Conservation (phyloP, 1,139 yeast species). For the Arxiozyma heterogenica region DNA sequence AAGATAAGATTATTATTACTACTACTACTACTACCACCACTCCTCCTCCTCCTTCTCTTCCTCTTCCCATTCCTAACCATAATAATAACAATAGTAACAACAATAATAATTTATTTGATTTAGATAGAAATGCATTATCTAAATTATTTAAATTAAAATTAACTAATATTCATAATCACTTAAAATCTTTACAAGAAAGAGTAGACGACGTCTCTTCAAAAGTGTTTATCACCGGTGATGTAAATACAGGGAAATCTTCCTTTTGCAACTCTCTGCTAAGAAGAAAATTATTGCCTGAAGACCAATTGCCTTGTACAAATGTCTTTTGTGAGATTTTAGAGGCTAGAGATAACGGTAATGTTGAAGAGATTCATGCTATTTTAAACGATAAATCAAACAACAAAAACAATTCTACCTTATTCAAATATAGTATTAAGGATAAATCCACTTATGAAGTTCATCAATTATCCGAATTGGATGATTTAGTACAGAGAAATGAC, state of each 20-base stretch:
- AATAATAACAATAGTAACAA: slow-evolving; percentile 8
- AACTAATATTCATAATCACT: slow-evolving; percentile 46
- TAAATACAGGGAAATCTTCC: slow-evolving; percentile 93
- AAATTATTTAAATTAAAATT: slow-evolving; percentile 25
- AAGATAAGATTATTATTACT: too few species aligned
- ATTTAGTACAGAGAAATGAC: slow-evolving; percentile 67
- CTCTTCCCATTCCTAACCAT: too few species aligned
- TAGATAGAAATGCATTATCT: slow-evolving; percentile 25
- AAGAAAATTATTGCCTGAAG: slow-evolving; percentile 78
- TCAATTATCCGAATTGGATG: slow-evolving; percentile 48
- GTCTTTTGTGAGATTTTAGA: slow-evolving; percentile 94
- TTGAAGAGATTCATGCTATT: slow-evolving; percentile 95
- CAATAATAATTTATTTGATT: slow-evolving; percentile 2
- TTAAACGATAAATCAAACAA: slow-evolving; percentile 39
- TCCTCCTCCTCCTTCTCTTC: background rate
- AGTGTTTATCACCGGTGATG: slow-evolving; percentile 92
- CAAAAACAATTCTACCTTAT: slow-evolving; percentile 23
- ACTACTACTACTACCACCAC: background rate
- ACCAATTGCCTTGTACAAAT: slow-evolving; percentile 95
- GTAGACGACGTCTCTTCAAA: slow-evolving; percentile 89
- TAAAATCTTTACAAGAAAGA: slow-evolving; percentile 67
- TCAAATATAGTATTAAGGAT: slow-evolving; percentile 47
- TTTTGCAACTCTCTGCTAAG: slow-evolving; percentile 86
- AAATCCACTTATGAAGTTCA: slow-evolving; percentile 56
- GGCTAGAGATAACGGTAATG: slow-evolving; percentile 60